Evolutionary conservation across 2,329 filamentous ascomycete genomes (phyloP).

Genomic region (Xylaria polymorpha): DNA sequence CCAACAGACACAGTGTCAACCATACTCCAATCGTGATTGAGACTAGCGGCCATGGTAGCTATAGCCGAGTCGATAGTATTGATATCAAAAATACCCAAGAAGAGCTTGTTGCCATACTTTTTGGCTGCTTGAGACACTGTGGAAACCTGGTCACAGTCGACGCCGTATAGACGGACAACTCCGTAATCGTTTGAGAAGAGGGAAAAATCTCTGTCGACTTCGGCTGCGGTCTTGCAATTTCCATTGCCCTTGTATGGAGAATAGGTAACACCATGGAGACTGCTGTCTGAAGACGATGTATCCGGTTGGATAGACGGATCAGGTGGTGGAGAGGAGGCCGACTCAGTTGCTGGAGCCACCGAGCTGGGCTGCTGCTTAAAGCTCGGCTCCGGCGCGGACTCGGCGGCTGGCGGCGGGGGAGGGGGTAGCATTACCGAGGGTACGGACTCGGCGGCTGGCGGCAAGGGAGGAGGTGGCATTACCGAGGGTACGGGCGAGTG

Average conservation of each 20-base stretch:
- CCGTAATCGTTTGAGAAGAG: constrained; percentile 65
- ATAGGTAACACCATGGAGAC: constrained; percentile 60
- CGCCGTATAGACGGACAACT: constrained; percentile 80
- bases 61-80: constrained; percentile 66
- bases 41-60: constrained; percentile 68
- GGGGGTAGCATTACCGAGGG: constrained; percentile 31
- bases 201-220: constrained; percentile 74
- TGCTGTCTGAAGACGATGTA: constrained; percentile 31
- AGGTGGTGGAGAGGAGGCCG: constrained; percentile 22
- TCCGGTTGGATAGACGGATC: constrained; percentile 34
- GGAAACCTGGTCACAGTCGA: constrained; percentile 79
- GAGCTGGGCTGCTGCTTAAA: constrained; percentile 34
- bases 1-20: constrained; percentile 81
- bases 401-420: constrained; percentile 23
- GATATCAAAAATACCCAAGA: constrained; percentile 79
- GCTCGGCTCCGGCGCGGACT: constrained; percentile 34
- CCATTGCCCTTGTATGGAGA: constrained; percentile 63
- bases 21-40: constrained; percentile 72
- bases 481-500: constrained; percentile 12
- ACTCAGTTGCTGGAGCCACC: constrained; percentile 19
- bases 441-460: constrained; percentile 17
- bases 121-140: constrained; percentile 72
- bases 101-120: constrained; percentile 74
- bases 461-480: constrained; percentile 20
- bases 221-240: constrained; percentile 72